Conservation (phyloP, 2,329 filamentous ascomycete genomes). For the Colletotrichum cereale region DNA sequence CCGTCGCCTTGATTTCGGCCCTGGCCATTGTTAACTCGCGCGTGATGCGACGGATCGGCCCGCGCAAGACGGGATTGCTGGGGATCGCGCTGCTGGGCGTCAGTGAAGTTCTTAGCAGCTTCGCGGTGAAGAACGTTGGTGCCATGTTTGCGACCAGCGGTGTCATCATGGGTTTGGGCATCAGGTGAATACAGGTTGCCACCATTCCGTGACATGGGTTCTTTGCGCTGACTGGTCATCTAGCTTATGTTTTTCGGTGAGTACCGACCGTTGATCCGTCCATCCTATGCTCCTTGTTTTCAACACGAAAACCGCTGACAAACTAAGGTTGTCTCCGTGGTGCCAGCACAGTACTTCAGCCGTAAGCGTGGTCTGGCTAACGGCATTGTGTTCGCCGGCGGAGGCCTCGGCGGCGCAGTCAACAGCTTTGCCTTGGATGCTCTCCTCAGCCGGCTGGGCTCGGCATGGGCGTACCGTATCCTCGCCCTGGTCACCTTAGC, state of each 20-base stretch:
- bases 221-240: background rate
- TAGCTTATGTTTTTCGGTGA: conserved; percentile 33
- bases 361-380: conserved; percentile 67
- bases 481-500: conserved; percentile 64
- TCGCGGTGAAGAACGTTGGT: conserved; percentile 50
- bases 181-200: conserved; percentile 41
- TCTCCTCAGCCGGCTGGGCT: conserved; percentile 59
- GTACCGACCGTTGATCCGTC: background rate
- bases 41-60: conserved; percentile 63
- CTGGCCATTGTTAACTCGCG: conserved; percentile 65
- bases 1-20: conserved; percentile 62
- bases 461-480: conserved; percentile 65
- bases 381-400: conserved; percentile 65
- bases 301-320: conserved; percentile 22
- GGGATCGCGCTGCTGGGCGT: conserved; percentile 64
- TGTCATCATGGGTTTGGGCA: conserved; percentile 49
- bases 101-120: conserved; percentile 60
- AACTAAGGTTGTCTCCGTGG: conserved; percentile 56
- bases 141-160: conserved; percentile 52
- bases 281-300: background rate
- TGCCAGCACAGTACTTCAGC: conserved; percentile 67
- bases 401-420: conserved; percentile 67
- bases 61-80: conserved; percentile 58
- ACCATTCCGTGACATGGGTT: too few relatives aligned
- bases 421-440: conserved; percentile 63